Evolutionary conservation across 148 eudicot species (phyloP), one percentile per base, ranked within the genome.

Genomic region (Rheum nobile): DNA sequence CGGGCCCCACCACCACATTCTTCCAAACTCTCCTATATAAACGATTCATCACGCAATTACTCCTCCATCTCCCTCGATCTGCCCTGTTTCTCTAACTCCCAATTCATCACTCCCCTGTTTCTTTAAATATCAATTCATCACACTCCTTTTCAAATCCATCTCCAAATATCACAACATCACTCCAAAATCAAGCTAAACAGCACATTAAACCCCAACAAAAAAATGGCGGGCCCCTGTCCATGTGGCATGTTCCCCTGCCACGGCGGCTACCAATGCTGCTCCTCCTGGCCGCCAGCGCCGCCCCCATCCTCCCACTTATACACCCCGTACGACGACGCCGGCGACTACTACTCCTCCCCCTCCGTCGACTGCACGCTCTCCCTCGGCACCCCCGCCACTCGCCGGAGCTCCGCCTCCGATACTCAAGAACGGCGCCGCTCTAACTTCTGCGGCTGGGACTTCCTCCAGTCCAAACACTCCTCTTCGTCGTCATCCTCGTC

Each of bases 341-440:
- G 79, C 42, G 78, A 76, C 43, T 73, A 44, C 41, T 31, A 65
- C 29, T 48, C 63, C 22, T 50, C 57, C 65, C 42, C 63, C 34
- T 80, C 96, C 0, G 99, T 95, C 5, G 99, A 95, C 71, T 95
- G 99, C 71, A 95, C 99, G 31, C 96, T 95, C 38, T 95, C 99
- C 0, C 82, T 95, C 2, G 99, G 96, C 3, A 90, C 97, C 0
- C 99, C 99, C 0, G 85, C 99, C 6, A 90, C 99, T 44, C 89
- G 97, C 2, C 35, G 81, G 8, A 65, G 10, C 70, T 65, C 70
- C 21, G 39, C 2, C 10, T 31, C 70, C 38, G 70, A 65, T 1
- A 65, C 38, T 0, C 70, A 65, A 65, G 39, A 65, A 32, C 38
- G 70, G 42, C 73, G 83, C 75, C 52, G 75, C 61, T 74, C 87